Base-by-base conservation (phyloP, 176 grass and related monocot species). In the Areca catechu region DNA sequence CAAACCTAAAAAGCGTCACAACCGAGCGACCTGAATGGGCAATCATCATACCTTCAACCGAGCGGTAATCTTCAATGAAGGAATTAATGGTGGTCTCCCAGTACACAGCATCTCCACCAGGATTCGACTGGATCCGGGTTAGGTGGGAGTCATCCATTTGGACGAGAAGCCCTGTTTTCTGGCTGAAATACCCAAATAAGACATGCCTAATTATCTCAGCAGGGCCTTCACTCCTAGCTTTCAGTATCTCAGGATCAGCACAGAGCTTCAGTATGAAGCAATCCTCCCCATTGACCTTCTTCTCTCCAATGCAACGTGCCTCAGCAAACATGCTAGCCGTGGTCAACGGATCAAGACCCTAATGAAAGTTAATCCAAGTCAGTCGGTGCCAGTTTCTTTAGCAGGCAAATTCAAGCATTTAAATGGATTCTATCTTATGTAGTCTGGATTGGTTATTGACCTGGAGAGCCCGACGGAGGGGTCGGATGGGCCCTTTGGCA, bases 191-290 rank as follows among this genome's bases (percentile, higher is more conserved):
- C 20, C 65, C 65, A 37, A 67, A 67, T 51, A 67, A 43, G 4
- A 67, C 65, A 55, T 67, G 65, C 51, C 65, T 67, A 15, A 56
- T 67, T n/a, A 67, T 67, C 65, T 67, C 65, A 17, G 65, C 65
- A 43, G 51, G 50, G 19, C 65, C 65, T 67, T 67, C 65, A 20
- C 65, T 67, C 25, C 65, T 54, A 55, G 51, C 51, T 28, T 67
- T 54, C 17, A 67, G 27, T 20, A 51, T 55, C 19, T 22, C 24
- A 6, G 50, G 65, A 37, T 56, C 65, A 5, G 65, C 65, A 47
- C 65, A 67, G n/a, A 67, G 51, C 18, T 67, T 67, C 1, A 67
- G 65, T 24, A 67, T 55, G 28, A 67, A 67, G 4, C 65, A 67
- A 54, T 67, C 65, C 65, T 67, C 65, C 16, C 65, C 65, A 20